A percentile compares a stretch with the other conserved stretches of the same genome.
phyloP scores from a whole-genome alignment of 2,329 filamentous ascomycete species.

The Penicillium olsonii region DNA sequence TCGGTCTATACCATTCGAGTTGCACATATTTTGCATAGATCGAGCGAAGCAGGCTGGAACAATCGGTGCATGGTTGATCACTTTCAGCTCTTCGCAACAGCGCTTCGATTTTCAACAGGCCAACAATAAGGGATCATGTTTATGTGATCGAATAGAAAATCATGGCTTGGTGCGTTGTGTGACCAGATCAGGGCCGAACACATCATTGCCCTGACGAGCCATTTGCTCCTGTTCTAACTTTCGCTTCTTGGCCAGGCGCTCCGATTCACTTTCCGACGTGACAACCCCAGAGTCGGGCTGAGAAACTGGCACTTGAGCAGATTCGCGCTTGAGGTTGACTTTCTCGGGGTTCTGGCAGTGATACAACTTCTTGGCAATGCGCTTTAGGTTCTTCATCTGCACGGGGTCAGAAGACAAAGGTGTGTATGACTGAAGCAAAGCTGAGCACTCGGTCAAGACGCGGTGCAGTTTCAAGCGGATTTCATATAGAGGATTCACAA shows the following conservation, averaged over 20 bases:
- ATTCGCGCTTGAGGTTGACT: conserved; percentile 46
- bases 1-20: no score
- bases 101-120: no score
- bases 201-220: conserved; percentile 26
- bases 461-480: conserved; percentile 41
- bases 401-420: conserved; percentile 39
- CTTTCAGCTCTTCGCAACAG: no score
- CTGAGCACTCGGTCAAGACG: conserved; percentile 41
- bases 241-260: conserved; percentile 43
- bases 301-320: conserved; percentile 27
- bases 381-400: conserved; percentile 45
- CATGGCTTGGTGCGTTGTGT: conserved; percentile 33
- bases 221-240: conserved; percentile 35
- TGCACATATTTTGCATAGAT: no score
- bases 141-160: neutral
- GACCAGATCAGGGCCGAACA: conserved; percentile 43
- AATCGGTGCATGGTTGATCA: no score
- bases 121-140: no score
- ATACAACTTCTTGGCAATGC: conserved; percentile 52
- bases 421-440: conserved; percentile 42
- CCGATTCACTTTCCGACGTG: conserved; percentile 38
- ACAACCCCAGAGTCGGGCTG: conserved; percentile 24
- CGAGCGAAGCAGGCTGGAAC: no score
- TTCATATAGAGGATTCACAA: conserved; percentile 27
- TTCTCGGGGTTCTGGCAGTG: conserved; percentile 53